Base-by-base conservation (phyloP, 192 early-diverging fungal species). In the Mortierella antarctica region DNA sequence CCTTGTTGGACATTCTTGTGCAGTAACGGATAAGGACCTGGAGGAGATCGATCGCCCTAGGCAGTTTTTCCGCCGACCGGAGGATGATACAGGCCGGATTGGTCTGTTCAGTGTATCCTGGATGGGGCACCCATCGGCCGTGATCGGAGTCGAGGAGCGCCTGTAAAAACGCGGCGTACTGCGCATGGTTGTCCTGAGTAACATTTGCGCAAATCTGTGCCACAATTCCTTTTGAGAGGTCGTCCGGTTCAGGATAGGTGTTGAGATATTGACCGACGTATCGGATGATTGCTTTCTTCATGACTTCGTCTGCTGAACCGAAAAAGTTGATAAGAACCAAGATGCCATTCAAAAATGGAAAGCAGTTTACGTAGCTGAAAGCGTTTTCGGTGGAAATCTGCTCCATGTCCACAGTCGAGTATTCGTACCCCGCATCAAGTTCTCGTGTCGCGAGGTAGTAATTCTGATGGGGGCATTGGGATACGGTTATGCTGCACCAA, bases 21-120 rank as follows among this genome's bases (percentile, higher is more conserved):
- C 73, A 74, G 40, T 74, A 67, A 41, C 62, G 41, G 58, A 74
- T 50, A 0, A 68, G 45, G 9, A 62, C 40, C 14, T 67, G 39
- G 7, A 21, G 31, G 4, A 62, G 1, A n/a, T n/a, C 39, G 31
- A 53, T 51, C 42, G 48, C 55, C 13, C 23, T 13, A 6, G 65
- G 73, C 4, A 57, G 10, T 5, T 31, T 54, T 42, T 75, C 31
- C 2, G 57, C 5, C 2, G 11, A 13, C 8, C 58, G 1, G 0
- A 73, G 45, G 11, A 65, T 7, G 4, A 73, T 65, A 12, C 39
- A 47, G 4, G 64, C 8, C 10, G 71, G 71, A 40, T 65, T 73
- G 9, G 71, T 51, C n/a, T n/a, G n/a, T n/a, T n/a, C n/a, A 46
- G 23, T 65, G 40, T 14, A 14, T 62, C n/a, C 48, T 73, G 13